Conservation (phyloP, 2,329 filamentous ascomycete genomes). For the Ramularia collo-cygni region DNA sequence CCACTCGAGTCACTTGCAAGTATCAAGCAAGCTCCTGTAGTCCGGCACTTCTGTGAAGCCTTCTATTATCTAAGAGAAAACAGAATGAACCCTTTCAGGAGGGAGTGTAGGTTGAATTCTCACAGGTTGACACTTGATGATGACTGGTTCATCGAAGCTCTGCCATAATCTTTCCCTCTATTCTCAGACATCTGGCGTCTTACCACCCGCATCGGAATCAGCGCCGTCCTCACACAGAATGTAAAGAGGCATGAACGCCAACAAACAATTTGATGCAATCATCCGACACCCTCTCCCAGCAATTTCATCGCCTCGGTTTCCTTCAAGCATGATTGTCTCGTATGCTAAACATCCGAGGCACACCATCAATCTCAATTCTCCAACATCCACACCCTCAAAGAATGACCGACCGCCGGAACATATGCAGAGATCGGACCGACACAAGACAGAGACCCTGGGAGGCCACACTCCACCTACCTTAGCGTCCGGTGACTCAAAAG, state of each 20-base stretch:
- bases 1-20: too few relatives aligned
- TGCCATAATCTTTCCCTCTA: slow-evolving; percentile 39
- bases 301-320: slow-evolving; percentile 26
- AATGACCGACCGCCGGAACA: slow-evolving; percentile 41
- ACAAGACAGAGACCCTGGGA: too few relatives aligned
- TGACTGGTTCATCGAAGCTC: slow-evolving; percentile 27
- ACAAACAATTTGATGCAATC: slow-evolving; percentile 31
- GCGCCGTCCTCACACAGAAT: slow-evolving; percentile 41
- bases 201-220: slow-evolving; percentile 35
- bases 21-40: too few relatives aligned
- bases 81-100: too few relatives aligned
- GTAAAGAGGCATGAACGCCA: slow-evolving; percentile 36
- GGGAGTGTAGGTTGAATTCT: too few relatives aligned
- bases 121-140: too few relatives aligned
- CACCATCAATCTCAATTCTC: slow-evolving; percentile 37
- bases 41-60: too few relatives aligned
- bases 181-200: slow-evolving; percentile 36
- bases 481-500: slow-evolving; percentile 42
- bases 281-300: slow-evolving; percentile 39
- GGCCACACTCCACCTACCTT: too few relatives aligned
- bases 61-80: too few relatives aligned
- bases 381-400: slow-evolving; percentile 35
- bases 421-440: slow-evolving; percentile 44
- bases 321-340: slow-evolving; percentile 40
- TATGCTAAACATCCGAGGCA: slow-evolving; percentile 45